Evolutionary conservation across 1,284 basidiomycete species (phyloP).

Genomic region (Paramarasmius palmivorus): DNA sequence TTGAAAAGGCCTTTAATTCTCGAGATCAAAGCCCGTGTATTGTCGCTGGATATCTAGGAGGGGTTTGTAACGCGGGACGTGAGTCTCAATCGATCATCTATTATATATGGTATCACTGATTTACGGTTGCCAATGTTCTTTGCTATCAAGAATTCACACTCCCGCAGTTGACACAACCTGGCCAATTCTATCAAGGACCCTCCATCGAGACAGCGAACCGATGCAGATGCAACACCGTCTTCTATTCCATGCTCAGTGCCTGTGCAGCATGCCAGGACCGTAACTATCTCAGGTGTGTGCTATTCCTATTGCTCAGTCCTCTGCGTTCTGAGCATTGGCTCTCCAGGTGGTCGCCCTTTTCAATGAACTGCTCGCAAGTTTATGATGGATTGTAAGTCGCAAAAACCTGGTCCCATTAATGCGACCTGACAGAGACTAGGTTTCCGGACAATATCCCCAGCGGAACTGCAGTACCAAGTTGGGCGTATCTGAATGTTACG

Average conservation of each 20-base stretch:
- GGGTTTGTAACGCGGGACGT: neutral
- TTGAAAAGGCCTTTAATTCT: constrained; percentile 1
- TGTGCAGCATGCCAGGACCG: constrained; percentile 37
- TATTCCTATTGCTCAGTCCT: too few relatives aligned
- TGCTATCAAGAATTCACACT: constrained; percentile 17
- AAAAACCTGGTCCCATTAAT: neutral
- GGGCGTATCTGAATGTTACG: constrained; percentile 30
- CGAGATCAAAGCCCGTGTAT: neutral
- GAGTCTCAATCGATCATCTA: neutral
- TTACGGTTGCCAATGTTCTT: too few relatives aligned
- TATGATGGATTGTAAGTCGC: constrained; percentile 7
- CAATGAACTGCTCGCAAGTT: constrained; percentile 5
- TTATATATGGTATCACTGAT: neutral
- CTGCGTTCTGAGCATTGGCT: neutral
- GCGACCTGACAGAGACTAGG: constrained; percentile 10
- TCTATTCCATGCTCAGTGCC: constrained; percentile 37
- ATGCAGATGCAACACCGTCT: constrained; percentile 34
- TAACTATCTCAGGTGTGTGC: constrained; percentile 12
- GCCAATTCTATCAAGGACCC: constrained; percentile 38
- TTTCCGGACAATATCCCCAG: constrained; percentile 25
- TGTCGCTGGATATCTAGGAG: neutral
- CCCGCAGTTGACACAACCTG: constrained; percentile 25
- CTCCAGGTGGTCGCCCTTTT: constrained; percentile 9
- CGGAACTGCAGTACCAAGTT: constrained; percentile 26
- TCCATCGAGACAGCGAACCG: constrained; percentile 23